Percentiles rank a stretch among this genome's conserved stretches.
phyloP scores from a whole-genome alignment of 2,329 filamentous ascomycete genomes.

The Hymenoscyphus fructigenus region DNA sequence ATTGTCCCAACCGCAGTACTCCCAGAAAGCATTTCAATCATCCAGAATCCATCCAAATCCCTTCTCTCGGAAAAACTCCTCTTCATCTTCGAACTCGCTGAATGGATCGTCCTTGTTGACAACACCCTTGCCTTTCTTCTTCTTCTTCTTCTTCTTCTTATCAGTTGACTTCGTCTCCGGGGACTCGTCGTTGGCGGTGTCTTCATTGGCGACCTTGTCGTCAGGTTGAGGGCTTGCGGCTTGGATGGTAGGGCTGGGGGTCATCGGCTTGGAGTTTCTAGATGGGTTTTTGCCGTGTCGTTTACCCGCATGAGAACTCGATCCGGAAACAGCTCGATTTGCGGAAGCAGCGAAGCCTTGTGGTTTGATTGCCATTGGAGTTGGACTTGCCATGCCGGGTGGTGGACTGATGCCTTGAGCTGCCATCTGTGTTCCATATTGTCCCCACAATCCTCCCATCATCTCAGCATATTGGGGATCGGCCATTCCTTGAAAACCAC shows the following conservation, averaged over 20 bases:
- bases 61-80: not conserved
- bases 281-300: not conserved
- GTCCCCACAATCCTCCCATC: not conserved
- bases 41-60: slow-evolving; percentile 4
- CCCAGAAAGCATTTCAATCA: not conserved
- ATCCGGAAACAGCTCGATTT: slow-evolving; percentile 9
- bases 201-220: not conserved
- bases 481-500: not conserved
- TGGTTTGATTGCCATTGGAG: not conserved
- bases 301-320: not conserved
- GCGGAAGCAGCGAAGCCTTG: slow-evolving; percentile 6
- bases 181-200: not conserved
- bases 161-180: not conserved
- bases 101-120: not conserved
- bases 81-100: slow-evolving; percentile 2
- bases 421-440: not conserved
- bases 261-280: not conserved
- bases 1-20: not conserved
- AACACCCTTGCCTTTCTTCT: not conserved
- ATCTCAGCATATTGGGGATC: slow-evolving; percentile 5
- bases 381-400: not conserved
- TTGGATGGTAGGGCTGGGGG: not conserved
- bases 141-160: not conserved
- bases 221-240: not conserved
- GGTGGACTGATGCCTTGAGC: not conserved